A percentile compares a stretch with the other conserved stretches of the same genome.
Conservation (phyloP, 768 basidiomycete species). For the Royoungia palumana region DNA sequence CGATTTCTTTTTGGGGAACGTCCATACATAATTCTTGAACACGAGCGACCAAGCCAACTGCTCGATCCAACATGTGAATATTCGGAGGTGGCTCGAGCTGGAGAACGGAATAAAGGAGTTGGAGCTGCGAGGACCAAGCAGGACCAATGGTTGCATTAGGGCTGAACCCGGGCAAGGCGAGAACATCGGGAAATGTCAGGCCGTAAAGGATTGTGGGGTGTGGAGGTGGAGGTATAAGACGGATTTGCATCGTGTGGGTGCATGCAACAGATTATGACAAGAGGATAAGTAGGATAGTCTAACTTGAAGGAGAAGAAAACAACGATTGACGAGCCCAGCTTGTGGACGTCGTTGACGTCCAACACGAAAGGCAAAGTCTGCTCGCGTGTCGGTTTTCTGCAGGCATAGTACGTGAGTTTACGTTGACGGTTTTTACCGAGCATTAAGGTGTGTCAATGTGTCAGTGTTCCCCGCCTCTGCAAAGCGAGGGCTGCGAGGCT, state of each 20-base stretch:
- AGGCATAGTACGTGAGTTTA: constrained; percentile 29
- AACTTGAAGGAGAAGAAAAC: constrained; percentile 5
- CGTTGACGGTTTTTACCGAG: constrained; percentile 21
- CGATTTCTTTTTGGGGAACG: constrained; percentile 42
- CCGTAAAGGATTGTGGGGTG: constrained; percentile 59
- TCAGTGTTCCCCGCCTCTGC: not conserved
- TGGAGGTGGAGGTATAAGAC: constrained; percentile 43
- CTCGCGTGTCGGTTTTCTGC: constrained; percentile 28
- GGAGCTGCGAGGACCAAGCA: constrained; percentile 55
- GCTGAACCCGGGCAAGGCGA: constrained; percentile 36
- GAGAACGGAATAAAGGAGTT: constrained; percentile 44
- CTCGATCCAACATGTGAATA: constrained; percentile 58
- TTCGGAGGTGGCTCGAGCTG: constrained; percentile 50
- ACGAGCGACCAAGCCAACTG: constrained; percentile 53
- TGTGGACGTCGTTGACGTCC: constrained; percentile 29
- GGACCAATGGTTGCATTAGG: constrained; percentile 37
- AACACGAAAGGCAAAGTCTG: constrained; percentile 20
- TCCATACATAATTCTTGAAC: constrained; percentile 64
- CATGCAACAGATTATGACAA: constrained; percentile 23
- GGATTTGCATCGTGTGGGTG: constrained; percentile 50
- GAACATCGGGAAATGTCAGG: constrained; percentile 45
- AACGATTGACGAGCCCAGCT: constrained; percentile 6
- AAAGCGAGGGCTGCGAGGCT: not conserved
- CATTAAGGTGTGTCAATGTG: constrained; percentile 2
- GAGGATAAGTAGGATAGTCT: constrained; percentile 23